These are phyloP conservation scores for Fusarium miscanthi DNA, from an alignment of 2,329 filamentous ascomycete genomes.

Conservation along the genomic window DNA sequence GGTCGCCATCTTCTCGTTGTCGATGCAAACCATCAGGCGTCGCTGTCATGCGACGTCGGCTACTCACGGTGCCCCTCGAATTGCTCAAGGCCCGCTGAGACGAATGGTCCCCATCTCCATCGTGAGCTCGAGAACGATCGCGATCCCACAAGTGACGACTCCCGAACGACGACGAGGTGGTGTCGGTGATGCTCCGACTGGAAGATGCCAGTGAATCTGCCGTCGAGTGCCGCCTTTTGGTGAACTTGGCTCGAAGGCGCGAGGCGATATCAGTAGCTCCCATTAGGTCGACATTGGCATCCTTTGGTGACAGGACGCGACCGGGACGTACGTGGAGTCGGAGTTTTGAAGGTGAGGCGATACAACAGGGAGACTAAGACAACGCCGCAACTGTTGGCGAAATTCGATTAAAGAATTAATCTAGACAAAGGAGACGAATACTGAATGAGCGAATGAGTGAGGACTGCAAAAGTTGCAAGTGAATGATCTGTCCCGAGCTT, in stretches of 20 bases:
- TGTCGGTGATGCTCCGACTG: constrained; percentile 41
- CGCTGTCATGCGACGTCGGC: constrained; percentile 28
- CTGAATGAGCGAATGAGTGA: constrained; percentile 12
- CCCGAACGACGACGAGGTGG: constrained; percentile 33
- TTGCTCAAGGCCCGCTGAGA: constrained; percentile 39
- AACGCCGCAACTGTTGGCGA: constrained; percentile 2
- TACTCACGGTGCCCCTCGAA: constrained; percentile 37
- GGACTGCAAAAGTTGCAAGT: constrained; percentile 7
- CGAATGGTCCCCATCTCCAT: constrained; percentile 29
- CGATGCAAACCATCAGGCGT: constrained; percentile 30
- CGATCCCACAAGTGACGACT: constrained; percentile 43
- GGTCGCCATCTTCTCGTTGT: constrained; percentile 21
- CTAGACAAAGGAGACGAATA: constrained; percentile 14
- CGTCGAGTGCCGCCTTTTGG: constrained; percentile 55
- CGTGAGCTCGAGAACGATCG: constrained; percentile 36
- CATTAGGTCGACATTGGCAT: constrained; percentile 49
- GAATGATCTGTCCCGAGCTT: constrained; percentile 22
- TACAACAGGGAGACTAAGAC: constrained; percentile 27
- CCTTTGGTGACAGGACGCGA: constrained; percentile 23
- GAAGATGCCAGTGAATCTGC: constrained; percentile 52
- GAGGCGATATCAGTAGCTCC: constrained; percentile 56
- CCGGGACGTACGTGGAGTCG: constrained; percentile 19
- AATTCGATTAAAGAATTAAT: background rate
- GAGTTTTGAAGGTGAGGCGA: constrained; percentile 4
- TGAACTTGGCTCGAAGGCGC: constrained; percentile 60